These are phyloP conservation scores for Aspergillus sp. DNA, from an alignment of 2,329 filamentous ascomycete species.

Conservation along the genomic window DNA sequence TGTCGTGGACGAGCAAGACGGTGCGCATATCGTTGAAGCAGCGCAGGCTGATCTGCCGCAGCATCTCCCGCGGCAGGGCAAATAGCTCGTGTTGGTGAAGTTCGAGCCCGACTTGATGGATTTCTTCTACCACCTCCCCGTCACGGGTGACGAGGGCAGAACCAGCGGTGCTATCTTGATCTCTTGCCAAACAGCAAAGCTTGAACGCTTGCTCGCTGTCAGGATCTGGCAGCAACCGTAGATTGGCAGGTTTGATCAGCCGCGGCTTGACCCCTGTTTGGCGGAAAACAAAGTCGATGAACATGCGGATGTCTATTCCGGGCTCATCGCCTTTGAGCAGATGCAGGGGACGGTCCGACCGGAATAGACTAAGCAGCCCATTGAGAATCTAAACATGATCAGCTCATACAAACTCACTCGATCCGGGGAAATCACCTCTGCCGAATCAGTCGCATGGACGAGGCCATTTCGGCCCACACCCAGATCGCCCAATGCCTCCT, in stretches of 20 bases:
- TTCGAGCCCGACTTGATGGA: slow-evolving; percentile 21
- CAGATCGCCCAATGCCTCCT: too few relatives aligned
- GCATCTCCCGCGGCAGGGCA: slow-evolving; percentile 14
- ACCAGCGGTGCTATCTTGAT: neutral
- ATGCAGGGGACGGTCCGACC: slow-evolving; percentile 8
- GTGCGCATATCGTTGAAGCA: slow-evolving; percentile 31
- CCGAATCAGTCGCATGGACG: slow-evolving; percentile 1
- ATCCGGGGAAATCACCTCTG: too few relatives aligned
- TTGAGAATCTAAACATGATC: slow-evolving; percentile 1
- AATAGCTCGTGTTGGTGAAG: slow-evolving; percentile 23
- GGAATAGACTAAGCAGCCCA: slow-evolving; percentile 9
- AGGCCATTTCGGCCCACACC: too few relatives aligned
- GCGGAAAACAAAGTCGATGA: neutral
- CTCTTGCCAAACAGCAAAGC: slow-evolving; percentile 6
- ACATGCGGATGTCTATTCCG: neutral
- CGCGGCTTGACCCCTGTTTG: neutral
- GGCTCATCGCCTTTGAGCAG: slow-evolving; percentile 12
- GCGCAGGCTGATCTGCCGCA: slow-evolving; percentile 16
- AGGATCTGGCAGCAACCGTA: neutral
- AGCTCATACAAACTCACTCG: too few relatives aligned
- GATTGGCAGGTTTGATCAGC: neutral
- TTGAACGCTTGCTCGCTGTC: slow-evolving; percentile 1
- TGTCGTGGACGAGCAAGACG: slow-evolving; percentile 25
- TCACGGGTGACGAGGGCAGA: too few relatives aligned
- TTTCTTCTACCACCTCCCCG: slow-evolving; percentile 13